Conservation (phyloP, 306 rosid genomes). For the Vachellia collinsii region DNA sequence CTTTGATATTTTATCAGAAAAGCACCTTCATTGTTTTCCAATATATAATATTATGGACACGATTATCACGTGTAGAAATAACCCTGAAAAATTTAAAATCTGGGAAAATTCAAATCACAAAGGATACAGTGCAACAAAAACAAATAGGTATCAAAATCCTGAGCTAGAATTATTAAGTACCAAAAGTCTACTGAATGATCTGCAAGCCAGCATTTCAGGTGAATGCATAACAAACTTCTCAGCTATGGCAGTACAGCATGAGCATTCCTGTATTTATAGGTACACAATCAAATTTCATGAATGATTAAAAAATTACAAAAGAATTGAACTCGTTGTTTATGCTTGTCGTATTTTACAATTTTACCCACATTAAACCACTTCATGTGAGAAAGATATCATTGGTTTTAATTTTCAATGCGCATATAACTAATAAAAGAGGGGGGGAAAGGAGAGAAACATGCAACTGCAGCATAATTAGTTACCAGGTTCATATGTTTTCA, state of each 20-base stretch:
- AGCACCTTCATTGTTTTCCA: neutral
- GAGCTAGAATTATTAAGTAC: slow-evolving; percentile 45
- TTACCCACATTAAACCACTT: neutral
- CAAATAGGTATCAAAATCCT: slow-evolving; percentile 16
- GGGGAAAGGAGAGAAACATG: neutral
- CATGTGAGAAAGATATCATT: neutral
- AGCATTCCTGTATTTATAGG: slow-evolving; percentile 57
- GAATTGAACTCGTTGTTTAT: neutral
- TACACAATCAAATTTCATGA: neutral
- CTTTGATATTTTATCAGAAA: neutral
- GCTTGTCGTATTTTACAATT: neutral
- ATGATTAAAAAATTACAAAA: neutral
- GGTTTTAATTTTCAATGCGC: neutral
- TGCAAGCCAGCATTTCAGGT: slow-evolving; percentile 68
- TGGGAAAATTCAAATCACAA: slow-evolving; percentile 5
- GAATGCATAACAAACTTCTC: slow-evolving; percentile 65
- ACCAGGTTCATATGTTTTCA: neutral
- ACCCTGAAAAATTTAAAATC: neutral
- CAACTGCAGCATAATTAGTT: neutral
- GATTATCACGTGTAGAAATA: slow-evolving; percentile 5
- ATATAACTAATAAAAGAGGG: neutral
- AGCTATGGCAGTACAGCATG: slow-evolving; percentile 70
- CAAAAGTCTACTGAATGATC: slow-evolving; percentile 77
- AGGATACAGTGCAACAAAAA: neutral
- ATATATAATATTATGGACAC: neutral